Conservation (phyloP, 108 stramenopile species). For the Schizochytrium sp. region DNA sequence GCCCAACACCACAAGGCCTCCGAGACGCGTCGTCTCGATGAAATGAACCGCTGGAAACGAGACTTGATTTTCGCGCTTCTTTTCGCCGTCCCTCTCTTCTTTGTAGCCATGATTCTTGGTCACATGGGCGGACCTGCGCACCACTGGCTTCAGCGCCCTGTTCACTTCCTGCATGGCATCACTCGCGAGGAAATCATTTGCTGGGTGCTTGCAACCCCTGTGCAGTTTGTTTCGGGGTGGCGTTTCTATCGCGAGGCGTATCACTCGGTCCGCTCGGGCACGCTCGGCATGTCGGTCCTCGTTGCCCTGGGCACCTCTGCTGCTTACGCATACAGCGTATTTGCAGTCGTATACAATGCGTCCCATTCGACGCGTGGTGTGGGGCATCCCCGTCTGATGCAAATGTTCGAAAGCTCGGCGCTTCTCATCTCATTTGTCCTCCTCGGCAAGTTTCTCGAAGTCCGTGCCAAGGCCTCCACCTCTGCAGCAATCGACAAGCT, state of each 20-base stretch:
- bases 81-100: not conserved
- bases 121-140: not conserved
- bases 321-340: constrained; percentile 50
- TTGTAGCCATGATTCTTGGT: not conserved
- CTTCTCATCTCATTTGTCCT: constrained; percentile 89
- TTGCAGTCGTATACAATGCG: constrained; percentile 16
- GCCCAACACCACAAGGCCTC: not conserved
- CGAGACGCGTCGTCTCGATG: not conserved
- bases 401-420: constrained; percentile 86
- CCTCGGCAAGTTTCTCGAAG: constrained; percentile 79
- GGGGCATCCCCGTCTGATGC: not conserved
- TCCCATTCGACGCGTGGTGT: not conserved
- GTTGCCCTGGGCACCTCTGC: constrained; percentile 78
- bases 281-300: constrained; percentile 82
- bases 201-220: constrained; percentile 62
- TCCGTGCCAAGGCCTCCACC: constrained; percentile 76
- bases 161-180: not conserved
- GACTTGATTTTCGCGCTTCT: not conserved
- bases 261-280: constrained; percentile 48
- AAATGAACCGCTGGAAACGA: not conserved
- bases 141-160: not conserved
- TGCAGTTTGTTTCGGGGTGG: constrained; percentile 75
- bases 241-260: constrained; percentile 71
- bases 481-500: constrained; percentile 69
- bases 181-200: constrained; percentile 44